phyloP scores from a whole-genome alignment of 768 basidiomycete species.

The Pleurotus cornucopiae region DNA sequence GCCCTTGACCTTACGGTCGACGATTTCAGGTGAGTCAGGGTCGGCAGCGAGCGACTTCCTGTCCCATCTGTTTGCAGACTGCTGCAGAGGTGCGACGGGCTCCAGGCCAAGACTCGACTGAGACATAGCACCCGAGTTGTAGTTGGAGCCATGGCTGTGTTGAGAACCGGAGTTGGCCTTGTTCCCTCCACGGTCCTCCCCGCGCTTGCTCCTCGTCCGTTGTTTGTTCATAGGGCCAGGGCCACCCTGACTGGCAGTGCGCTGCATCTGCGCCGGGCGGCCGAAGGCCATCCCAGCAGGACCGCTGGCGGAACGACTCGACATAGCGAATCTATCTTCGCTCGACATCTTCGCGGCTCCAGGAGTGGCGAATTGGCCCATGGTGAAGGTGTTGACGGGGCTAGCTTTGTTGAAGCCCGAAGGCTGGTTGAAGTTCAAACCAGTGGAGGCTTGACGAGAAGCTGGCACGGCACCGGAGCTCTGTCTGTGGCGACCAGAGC shows the following conservation, averaged over 20 bases:
- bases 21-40: slow-evolving; percentile 73
- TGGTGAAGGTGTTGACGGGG: slow-evolving; percentile 32
- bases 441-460: slow-evolving; percentile 41
- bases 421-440: slow-evolving; percentile 28
- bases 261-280: slow-evolving; percentile 57
- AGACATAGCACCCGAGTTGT: slow-evolving; percentile 24
- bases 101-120: slow-evolving; percentile 38
- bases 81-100: slow-evolving; percentile 72
- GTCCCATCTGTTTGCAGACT: slow-evolving; percentile 84
- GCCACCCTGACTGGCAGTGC: slow-evolving; percentile 66
- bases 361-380: slow-evolving; percentile 32
- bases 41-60: slow-evolving; percentile 47
- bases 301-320: slow-evolving; percentile 47
- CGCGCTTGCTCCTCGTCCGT: slow-evolving; percentile 78
- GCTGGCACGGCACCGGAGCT: slow-evolving; percentile 36
- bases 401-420: slow-evolving; percentile 46
- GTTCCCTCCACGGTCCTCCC: slow-evolving; percentile 56
- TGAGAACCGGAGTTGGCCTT: slow-evolving; percentile 39
- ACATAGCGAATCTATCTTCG: slow-evolving; percentile 61
- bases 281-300: slow-evolving; percentile 46
- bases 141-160: slow-evolving; percentile 33
- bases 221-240: slow-evolving; percentile 43
- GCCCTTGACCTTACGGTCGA: slow-evolving; percentile 89
- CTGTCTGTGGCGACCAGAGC: slow-evolving; percentile 59
- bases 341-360: slow-evolving; percentile 55